Conservation (phyloP, 2,329 filamentous ascomycete species). For the Alternaria sp. region DNA sequence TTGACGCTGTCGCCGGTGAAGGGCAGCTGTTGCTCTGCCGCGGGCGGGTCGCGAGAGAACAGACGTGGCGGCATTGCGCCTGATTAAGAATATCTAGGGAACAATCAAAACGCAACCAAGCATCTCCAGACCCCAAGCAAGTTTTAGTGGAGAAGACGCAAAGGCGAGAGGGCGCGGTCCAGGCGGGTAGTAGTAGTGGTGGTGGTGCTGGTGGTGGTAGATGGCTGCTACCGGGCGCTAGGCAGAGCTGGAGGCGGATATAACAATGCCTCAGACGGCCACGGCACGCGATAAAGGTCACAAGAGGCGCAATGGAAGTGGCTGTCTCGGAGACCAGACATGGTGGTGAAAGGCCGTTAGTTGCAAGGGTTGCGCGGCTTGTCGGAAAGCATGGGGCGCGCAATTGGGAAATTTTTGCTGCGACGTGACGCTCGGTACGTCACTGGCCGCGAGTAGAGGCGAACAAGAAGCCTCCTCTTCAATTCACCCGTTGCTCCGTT, state of each 20-base stretch:
- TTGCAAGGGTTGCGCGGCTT: constrained; percentile 21
- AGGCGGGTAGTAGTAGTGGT: constrained; percentile 9
- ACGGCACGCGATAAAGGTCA: constrained; percentile 2
- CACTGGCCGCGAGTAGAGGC: constrained; percentile 18
- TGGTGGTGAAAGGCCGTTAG: constrained; percentile 10
- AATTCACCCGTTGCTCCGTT: background rate
- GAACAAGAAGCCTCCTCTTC: constrained; percentile 7
- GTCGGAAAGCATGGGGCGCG: constrained; percentile 16
- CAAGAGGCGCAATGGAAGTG: constrained; percentile 2
- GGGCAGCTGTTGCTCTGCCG: constrained; percentile 40
- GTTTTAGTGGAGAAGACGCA: background rate
- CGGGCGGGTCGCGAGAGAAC: constrained; percentile 30
- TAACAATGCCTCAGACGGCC: background rate
- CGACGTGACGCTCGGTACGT: constrained; percentile 21
- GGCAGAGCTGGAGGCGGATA: constrained; percentile 9
- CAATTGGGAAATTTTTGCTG: constrained; percentile 20
- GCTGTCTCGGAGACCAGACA: background rate
- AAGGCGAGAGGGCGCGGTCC: constrained; percentile 4
- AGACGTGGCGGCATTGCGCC: constrained; percentile 36
- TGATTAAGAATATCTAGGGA: constrained; percentile 8
- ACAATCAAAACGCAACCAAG: constrained; percentile 9
- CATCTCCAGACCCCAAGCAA: constrained; percentile 12
- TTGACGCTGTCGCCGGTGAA: constrained; percentile 44
- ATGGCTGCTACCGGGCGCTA: constrained; percentile 12
- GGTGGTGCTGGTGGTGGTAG: constrained; percentile 3